Evolutionary conservation across 495 filamentous ascomycete species (phyloP).

Genomic region (Extremus antarcticus): DNA sequence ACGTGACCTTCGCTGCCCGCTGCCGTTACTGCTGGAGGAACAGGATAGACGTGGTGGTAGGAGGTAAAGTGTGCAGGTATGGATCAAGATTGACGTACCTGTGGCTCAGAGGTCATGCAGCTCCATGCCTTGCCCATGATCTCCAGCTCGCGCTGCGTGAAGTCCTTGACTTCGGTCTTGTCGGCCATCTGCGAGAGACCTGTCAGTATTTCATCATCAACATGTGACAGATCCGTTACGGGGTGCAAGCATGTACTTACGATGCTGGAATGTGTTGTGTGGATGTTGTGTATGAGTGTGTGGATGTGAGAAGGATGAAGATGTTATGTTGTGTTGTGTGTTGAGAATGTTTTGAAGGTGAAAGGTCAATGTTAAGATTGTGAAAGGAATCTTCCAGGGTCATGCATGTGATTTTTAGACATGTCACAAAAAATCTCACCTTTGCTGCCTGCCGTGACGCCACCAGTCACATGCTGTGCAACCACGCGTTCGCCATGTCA

Average conservation of each 20-base stretch:
- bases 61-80: not conserved
- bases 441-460: not conserved
- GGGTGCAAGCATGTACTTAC: not conserved
- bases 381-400: not conserved
- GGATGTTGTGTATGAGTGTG: not conserved
- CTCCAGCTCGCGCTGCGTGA: slow-evolving; percentile 11
- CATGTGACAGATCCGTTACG: no score
- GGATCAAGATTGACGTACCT: no score
- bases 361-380: not conserved
- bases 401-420: not conserved
- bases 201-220: no score
- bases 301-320: not conserved
- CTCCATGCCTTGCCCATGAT: slow-evolving; percentile 13
- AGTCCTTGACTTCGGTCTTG: not conserved
- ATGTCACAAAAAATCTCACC: not conserved
- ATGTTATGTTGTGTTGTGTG: not conserved
- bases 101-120: slow-evolving; percentile 3
- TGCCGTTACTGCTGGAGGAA: not conserved
- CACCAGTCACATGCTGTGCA: not conserved
- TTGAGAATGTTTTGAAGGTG: not conserved
- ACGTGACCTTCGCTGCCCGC: no score
- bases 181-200: no score
- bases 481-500: no score
- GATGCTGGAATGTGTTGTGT: not conserved
- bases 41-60: not conserved